Base-by-base conservation (phyloP, 1,284 basidiomycete genomes). In the Melanopsichium pennsylvanicum region DNA sequence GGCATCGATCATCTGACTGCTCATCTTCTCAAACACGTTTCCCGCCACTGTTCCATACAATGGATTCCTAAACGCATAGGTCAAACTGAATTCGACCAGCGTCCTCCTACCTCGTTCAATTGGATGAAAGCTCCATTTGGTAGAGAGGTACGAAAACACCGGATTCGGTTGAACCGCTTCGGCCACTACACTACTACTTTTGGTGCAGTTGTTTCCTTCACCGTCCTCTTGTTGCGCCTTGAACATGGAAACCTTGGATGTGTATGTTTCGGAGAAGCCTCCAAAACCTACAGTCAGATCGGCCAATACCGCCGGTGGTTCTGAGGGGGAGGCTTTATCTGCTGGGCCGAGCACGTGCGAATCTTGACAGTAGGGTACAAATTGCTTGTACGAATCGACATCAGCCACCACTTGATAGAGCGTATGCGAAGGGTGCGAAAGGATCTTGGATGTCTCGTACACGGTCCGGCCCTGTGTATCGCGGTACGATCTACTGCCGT, bases 221-320 rank as follows among this genome's bases (percentile, higher is more conserved):
- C 86, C 86, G 11, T n/a, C n/a, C n/a, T n/a, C n/a, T n/a, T n/a
- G n/a, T n/a, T n/a, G n/a, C n/a, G 91, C 92, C 43, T 83, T 83
- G 31, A 36, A 0, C 72, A 92, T 91, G 8, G 87, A 88, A 35
- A 97, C 94, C 41, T 85, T 85, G 79, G 92, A 94, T 37, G 90
- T 85, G 82, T 97, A 98, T 79, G 87, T 88, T 82, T 97, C 95
- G 63, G 86, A 85, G 76, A 97, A 89, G 6, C 88, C 86, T 66
- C 93, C 86, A 80, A 97, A 97, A 0, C 92, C 92, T 21, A 96
- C 90, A 0, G 88, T 88, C 54, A 97, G 84, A 79, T 97, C 92
- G 9, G 90, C 93, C 34, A 93, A 41, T 3, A 74, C 46, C 21
- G 40, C 45, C 4, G 50, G n/a, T 4, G 33, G 6, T 1, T 27